Evolutionary conservation across 2,329 filamentous ascomycete species (phyloP).

Genomic region (Epichloe aotearoae): DNA sequence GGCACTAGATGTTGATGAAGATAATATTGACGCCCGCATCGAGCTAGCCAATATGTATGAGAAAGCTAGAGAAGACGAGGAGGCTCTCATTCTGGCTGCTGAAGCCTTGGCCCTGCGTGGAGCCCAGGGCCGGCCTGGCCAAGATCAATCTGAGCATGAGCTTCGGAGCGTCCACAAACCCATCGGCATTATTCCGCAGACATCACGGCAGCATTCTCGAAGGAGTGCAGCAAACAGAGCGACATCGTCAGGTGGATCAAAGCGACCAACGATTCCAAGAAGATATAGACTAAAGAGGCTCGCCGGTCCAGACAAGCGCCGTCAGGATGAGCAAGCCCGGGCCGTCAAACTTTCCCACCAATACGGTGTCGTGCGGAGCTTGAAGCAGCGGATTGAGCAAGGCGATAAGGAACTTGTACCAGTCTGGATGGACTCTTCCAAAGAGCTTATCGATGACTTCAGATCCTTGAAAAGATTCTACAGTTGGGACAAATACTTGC

Average conservation of each 20-base stretch:
- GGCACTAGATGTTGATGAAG: slow-evolving; percentile 57
- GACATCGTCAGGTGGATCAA: not conserved
- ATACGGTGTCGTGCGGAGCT: slow-evolving; percentile 29
- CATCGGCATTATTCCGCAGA: not conserved
- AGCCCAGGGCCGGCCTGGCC: slow-evolving; percentile 18
- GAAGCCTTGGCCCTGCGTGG: slow-evolving; percentile 57
- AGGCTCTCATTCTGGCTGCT: slow-evolving; percentile 63
- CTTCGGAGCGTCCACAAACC: not conserved
- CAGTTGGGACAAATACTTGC: slow-evolving; percentile 51
- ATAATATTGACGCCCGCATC: slow-evolving; percentile 63
- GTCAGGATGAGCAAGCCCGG: slow-evolving; percentile 30
- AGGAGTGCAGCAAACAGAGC: not conserved
- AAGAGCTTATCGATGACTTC: slow-evolving; percentile 49
- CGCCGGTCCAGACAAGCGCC: slow-evolving; percentile 29
- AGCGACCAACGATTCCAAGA: slow-evolving; percentile 15
- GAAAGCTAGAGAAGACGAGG: slow-evolving; percentile 55
- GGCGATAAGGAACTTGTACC: slow-evolving; percentile 30
- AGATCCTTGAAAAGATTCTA: slow-evolving; percentile 51
- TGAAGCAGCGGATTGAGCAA: slow-evolving; percentile 28
- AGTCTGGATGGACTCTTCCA: slow-evolving; percentile 45
- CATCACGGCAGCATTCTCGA: not conserved
- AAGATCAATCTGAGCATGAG: not conserved
- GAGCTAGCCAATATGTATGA: slow-evolving; percentile 79
- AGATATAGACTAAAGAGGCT: slow-evolving; percentile 34
- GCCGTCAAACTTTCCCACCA: slow-evolving; percentile 26